Conservation (phyloP, 108 stramenopile genomes). For the Cyclotella sp. region DNA sequence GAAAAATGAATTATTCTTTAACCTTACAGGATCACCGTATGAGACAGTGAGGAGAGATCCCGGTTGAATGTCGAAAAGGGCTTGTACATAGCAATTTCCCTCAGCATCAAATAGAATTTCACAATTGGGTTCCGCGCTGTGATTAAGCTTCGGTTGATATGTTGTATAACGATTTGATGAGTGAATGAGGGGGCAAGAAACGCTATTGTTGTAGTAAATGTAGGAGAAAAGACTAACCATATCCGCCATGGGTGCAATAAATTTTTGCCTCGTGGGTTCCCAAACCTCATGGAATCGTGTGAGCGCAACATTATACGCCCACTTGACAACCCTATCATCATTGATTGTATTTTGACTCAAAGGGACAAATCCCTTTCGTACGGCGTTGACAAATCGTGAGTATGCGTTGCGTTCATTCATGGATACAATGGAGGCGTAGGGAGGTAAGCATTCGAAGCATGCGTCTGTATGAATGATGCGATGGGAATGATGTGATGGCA, state of each 20-base stretch:
- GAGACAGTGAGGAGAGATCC: constrained; percentile 42
- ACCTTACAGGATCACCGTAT: constrained; percentile 33
- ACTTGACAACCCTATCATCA: constrained; percentile 33
- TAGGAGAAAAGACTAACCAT: constrained; percentile 21
- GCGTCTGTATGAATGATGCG: background rate
- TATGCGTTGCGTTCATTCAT: constrained; percentile 40
- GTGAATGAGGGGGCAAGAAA: background rate
- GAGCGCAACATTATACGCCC: constrained; percentile 51
- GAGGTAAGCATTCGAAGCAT: constrained; percentile 45
- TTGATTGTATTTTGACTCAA: constrained; percentile 28
- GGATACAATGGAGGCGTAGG: constrained; percentile 34
- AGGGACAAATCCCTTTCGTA: constrained; percentile 31
- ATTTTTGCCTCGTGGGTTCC: constrained; percentile 27
- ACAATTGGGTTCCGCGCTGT: constrained; percentile 34
- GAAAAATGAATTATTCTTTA: too few species aligned
- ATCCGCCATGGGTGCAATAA: constrained; percentile 51
- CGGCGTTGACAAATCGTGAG: constrained; percentile 27
- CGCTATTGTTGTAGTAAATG: background rate
- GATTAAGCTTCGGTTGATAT: constrained; percentile 26
- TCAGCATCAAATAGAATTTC: constrained; percentile 43
- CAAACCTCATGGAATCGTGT: constrained; percentile 42
- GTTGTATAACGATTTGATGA: background rate
- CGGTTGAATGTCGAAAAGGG: constrained; percentile 38
- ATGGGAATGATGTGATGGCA: background rate
- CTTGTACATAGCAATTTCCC: constrained; percentile 33